Conservation (phyloP, 768 basidiomycete species). For the Trametes coccinea region DNA sequence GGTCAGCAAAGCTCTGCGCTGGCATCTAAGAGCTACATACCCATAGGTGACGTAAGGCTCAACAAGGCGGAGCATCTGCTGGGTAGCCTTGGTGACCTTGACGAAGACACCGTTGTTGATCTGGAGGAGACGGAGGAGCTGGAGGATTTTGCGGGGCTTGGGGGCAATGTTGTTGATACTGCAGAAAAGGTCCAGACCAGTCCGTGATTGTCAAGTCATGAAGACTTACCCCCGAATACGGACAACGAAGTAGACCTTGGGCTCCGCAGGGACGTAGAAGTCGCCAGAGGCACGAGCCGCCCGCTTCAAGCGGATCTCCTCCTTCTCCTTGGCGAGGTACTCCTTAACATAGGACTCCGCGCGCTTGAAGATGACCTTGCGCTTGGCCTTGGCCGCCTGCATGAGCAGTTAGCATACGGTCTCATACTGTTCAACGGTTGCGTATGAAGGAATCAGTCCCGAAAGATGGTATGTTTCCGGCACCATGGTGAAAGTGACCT, state of each 20-base stretch:
- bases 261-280: conserved; percentile 96
- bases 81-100: conserved; percentile 93
- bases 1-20: neutral
- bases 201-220: neutral
- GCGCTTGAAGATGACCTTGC: conserved; percentile 98
- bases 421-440: too few relatives aligned
- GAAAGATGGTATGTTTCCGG: conserved; percentile 94
- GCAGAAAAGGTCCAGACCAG: conserved; percentile 6
- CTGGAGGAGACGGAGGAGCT: conserved; percentile 96
- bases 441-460: conserved; percentile 59
- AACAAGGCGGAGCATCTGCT: conserved; percentile 97
- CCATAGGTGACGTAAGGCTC: conserved; percentile 98
- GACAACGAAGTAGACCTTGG: conserved; percentile 97
- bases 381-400: conserved; percentile 87
- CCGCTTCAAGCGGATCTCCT: conserved; percentile 94
- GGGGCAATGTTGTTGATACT: conserved; percentile 99
- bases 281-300: conserved; percentile 89
- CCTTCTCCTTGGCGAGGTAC: conserved; percentile 88
- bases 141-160: conserved; percentile 98
- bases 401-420: conserved; percentile 6
- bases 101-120: conserved; percentile 99
- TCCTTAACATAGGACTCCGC: conserved; percentile 98
- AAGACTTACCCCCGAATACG: conserved; percentile 89
- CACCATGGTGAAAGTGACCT: conserved; percentile 57
- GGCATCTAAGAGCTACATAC: conserved; percentile 42